Percentiles rank a stretch among this genome's conserved stretches.
Evolutionary conservation across 2,329 filamentous ascomycete genomes (phyloP).

Genomic region (Aureobasidium sp.): DNA sequence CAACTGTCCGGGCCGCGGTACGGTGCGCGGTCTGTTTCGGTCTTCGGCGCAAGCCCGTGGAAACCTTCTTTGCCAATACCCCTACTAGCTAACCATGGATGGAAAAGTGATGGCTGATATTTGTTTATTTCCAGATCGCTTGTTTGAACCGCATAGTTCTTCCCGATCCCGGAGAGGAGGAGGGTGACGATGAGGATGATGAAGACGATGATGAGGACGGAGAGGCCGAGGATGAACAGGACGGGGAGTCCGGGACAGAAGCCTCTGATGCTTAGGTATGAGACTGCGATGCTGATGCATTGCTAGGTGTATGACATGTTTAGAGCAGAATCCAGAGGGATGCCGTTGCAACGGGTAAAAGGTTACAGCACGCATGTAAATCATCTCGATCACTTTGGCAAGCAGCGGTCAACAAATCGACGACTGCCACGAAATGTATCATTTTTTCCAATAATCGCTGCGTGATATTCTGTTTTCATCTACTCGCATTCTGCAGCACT

Average conservation of each 20-base stretch:
- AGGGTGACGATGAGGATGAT: constrained; percentile 20
- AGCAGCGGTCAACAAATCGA: background rate
- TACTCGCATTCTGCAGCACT: constrained; percentile 1
- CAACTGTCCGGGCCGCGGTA: constrained; percentile 5
- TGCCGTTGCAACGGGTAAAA: constrained; percentile 1
- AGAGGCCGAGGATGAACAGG: constrained; percentile 20
- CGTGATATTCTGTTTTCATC: background rate
- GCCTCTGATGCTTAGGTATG: background rate
- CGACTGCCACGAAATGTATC: constrained; percentile 4
- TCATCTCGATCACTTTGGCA: background rate
- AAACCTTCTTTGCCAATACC: constrained; percentile 1
- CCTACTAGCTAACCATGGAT: background rate
- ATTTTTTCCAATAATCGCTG: background rate
- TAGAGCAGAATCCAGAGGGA: background rate
- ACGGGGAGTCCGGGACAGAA: constrained; percentile 15
- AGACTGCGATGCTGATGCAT: background rate
- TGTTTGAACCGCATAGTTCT: constrained; percentile 43
- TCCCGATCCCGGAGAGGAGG: constrained; percentile 34
- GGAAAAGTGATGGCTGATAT: background rate
- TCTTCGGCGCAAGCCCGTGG: background rate
- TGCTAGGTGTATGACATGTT: background rate
- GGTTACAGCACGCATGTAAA: background rate
- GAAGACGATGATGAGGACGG: constrained; percentile 19
- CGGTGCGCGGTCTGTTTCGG: constrained; percentile 7
- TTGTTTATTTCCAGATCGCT: constrained; percentile 31